phyloP scores from a whole-genome alignment of 495 filamentous ascomycete species.

The Trichoderma erinaceum region DNA sequence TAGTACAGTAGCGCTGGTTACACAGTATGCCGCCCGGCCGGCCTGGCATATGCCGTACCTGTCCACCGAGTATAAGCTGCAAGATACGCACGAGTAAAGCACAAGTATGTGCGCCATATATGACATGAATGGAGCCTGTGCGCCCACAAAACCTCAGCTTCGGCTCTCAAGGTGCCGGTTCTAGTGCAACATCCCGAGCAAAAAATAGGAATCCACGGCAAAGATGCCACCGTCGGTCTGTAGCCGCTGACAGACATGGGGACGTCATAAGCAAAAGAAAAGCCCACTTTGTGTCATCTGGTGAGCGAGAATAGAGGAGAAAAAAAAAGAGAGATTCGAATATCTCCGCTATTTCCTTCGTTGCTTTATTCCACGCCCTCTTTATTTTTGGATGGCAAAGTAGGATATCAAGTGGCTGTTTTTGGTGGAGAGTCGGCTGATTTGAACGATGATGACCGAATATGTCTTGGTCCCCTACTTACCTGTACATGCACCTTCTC shows the following conservation, averaged over 20 bases:
- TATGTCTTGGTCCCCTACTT: neutral
- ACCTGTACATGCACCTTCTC: too few species aligned
- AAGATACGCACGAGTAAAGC: too few species aligned
- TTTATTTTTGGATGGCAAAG: too few species aligned
- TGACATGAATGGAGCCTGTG: neutral
- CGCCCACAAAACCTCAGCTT: constrained; percentile 2
- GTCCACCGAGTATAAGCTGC: too few species aligned
- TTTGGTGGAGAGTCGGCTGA: neutral
- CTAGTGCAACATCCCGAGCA: neutral
- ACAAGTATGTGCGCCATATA: too few species aligned
- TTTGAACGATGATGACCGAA: neutral
- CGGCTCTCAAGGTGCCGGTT: neutral
- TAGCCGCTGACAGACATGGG: too few species aligned
- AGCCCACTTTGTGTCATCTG: too few species aligned
- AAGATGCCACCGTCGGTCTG: neutral
- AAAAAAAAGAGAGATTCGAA: too few species aligned
- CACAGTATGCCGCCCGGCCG: neutral
- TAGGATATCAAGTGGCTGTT: neutral
- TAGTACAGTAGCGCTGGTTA: neutral
- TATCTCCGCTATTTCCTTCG: too few species aligned
- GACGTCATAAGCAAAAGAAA: too few species aligned
- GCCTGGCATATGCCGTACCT: neutral
- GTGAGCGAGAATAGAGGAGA: too few species aligned
- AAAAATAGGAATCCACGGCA: neutral
- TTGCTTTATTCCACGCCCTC: too few species aligned